These are phyloP conservation scores for Saksenaea vasiformis DNA, from an alignment of 371 early-diverging fungal genomes.

Conservation along the genomic window DNA sequence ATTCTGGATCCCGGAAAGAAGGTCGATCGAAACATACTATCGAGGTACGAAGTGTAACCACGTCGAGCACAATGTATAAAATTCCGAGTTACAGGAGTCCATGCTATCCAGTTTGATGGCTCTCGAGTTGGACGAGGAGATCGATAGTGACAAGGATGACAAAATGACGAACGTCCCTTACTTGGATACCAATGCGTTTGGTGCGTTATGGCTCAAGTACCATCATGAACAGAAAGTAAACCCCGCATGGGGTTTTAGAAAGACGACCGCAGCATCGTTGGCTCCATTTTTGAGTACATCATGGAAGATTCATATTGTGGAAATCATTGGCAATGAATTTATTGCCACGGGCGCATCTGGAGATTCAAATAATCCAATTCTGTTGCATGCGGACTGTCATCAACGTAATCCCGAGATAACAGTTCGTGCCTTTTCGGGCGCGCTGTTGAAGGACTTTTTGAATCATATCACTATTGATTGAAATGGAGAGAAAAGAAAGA, in stretches of 20 bases:
- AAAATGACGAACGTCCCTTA: no score
- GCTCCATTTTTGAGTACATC: background rate
- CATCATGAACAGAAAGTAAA: conserved; percentile 14
- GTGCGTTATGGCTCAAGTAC: conserved; percentile 29
- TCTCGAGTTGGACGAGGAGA: conserved; percentile 16
- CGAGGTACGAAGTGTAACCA: conserved; percentile 1
- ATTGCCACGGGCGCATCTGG: conserved; percentile 18
- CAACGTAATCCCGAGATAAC: background rate
- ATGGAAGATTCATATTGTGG: conserved; percentile 24
- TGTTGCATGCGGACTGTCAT: conserved; percentile 23
- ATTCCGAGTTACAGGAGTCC: conserved; percentile 7
- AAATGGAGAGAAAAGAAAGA: background rate
- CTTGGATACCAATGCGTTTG: conserved; percentile 12
- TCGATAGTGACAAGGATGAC: background rate
- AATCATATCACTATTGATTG: background rate
- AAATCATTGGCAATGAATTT: conserved; percentile 38
- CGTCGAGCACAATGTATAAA: no score
- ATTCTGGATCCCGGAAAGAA: background rate
- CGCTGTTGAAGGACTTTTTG: background rate
- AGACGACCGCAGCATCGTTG: conserved; percentile 6
- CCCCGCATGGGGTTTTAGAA: background rate
- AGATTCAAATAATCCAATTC: background rate
- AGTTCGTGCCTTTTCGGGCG: background rate
- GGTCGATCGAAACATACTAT: background rate
- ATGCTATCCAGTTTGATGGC: conserved; percentile 30